These are phyloP conservation scores for Apiotrichum veenhuisii DNA, from an alignment of 1,284 basidiomycete species.

Conservation along the genomic window DNA sequence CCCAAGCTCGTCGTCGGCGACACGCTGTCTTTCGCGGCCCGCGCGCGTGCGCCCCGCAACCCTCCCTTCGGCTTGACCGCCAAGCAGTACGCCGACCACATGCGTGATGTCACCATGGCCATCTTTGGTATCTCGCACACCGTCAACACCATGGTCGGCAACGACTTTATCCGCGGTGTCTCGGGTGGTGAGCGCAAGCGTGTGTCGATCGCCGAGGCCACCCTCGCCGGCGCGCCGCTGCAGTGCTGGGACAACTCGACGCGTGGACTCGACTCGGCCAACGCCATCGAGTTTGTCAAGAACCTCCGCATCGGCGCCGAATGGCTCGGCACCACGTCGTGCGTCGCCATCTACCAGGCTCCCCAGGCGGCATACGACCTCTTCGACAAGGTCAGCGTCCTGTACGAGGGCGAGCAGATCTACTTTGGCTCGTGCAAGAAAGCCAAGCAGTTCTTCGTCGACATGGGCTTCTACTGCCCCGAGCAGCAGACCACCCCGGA, in stretches of 20 bases:
- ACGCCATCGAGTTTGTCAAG: slow-evolving; percentile 56
- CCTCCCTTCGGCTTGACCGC: slow-evolving; percentile 49
- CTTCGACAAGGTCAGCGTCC: slow-evolving; percentile 69
- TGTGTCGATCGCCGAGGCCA: slow-evolving; percentile 55
- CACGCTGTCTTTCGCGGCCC: slow-evolving; percentile 47
- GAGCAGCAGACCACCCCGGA: slow-evolving; percentile 53
- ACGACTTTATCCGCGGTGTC: slow-evolving; percentile 53
- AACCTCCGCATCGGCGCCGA: slow-evolving; percentile 54
- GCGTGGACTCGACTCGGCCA: slow-evolving; percentile 57
- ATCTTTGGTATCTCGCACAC: slow-evolving; percentile 56
- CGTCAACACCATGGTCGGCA: slow-evolving; percentile 52
- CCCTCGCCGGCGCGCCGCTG: slow-evolving; percentile 43
- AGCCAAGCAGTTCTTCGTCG: slow-evolving; percentile 73
- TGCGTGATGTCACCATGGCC: slow-evolving; percentile 53
- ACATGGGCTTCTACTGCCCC: slow-evolving; percentile 65
- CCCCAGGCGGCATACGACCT: slow-evolving; percentile 54
- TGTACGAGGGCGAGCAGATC: slow-evolving; percentile 77
- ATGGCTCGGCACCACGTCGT: slow-evolving; percentile 44
- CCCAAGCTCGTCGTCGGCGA: slow-evolving; percentile 54
- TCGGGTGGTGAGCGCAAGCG: slow-evolving; percentile 57
- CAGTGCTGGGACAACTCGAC: slow-evolving; percentile 55
- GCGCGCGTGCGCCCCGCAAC: slow-evolving; percentile 44
- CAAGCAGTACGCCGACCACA: slow-evolving; percentile 48
- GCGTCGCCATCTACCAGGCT: slow-evolving; percentile 53
- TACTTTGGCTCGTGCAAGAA: slow-evolving; percentile 71